phyloP scores from a whole-genome alignment of 495 filamentous ascomycete genomes.

The Aspergillus ostianus region DNA sequence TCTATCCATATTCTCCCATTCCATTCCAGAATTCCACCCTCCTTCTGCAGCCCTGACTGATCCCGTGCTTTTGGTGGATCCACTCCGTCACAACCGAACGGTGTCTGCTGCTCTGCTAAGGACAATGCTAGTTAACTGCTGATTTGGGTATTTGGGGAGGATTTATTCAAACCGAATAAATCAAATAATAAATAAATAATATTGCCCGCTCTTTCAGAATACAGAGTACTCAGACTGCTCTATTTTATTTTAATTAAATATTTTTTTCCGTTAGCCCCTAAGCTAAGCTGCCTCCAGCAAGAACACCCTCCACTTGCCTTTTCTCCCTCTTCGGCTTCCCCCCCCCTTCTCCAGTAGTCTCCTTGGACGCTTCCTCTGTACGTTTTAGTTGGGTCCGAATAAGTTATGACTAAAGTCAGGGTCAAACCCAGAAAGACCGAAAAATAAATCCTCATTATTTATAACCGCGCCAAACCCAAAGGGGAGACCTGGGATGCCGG shows the following conservation, averaged over 20 bases:
- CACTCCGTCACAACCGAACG: slow-evolving; percentile 32
- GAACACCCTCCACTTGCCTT: slow-evolving; percentile 16
- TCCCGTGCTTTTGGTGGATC: slow-evolving; percentile 18
- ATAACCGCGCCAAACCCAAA: not conserved
- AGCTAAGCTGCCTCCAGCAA: slow-evolving; percentile 15
- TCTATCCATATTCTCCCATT: not conserved
- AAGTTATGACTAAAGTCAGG: not conserved
- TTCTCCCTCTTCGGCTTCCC: slow-evolving; percentile 2
- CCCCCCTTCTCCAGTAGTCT: slow-evolving; percentile 1
- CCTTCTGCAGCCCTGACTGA: slow-evolving; percentile 13
- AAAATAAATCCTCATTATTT: not conserved
- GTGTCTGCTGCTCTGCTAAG: slow-evolving; percentile 23
- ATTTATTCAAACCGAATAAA: not conserved
- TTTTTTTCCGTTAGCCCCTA: slow-evolving; percentile 16
- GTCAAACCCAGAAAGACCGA: not conserved
- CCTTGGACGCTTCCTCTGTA: not conserved
- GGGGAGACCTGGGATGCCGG: not conserved
- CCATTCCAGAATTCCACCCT: not conserved
- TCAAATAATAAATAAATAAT: not conserved
- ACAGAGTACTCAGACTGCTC: not conserved
- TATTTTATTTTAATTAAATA: slow-evolving; percentile 8
- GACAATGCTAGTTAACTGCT: slow-evolving; percentile 14
- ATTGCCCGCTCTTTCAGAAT: not conserved
- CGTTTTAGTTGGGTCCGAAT: not conserved
- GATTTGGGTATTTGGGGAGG: slow-evolving; percentile 8